A percentile compares a stretch with the other conserved stretches of the same genome.
Conservation (phyloP, 257 asterid genomes). For the Coffea eugenioides region DNA sequence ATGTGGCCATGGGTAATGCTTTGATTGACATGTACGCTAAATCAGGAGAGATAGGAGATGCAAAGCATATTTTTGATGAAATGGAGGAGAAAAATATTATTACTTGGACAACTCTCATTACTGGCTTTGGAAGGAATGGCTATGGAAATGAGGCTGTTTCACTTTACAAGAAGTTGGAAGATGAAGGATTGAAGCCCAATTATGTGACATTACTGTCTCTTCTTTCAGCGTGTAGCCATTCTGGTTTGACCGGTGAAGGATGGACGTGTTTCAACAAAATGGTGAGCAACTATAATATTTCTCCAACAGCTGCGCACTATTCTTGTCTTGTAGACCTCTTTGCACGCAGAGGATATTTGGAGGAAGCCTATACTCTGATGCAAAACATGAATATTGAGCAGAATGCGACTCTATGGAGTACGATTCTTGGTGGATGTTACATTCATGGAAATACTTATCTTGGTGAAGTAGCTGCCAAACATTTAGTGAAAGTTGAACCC, state of each 20-base stretch:
- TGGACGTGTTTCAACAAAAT: slow-evolving; percentile 38
- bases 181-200: slow-evolving; percentile 49
- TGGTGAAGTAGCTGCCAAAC: slow-evolving; percentile 10
- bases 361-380: slow-evolving; percentile 4
- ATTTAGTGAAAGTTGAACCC: slow-evolving; percentile 2
- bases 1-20: slow-evolving; percentile 24
- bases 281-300: slow-evolving; percentile 33
- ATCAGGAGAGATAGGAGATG: slow-evolving; percentile 49
- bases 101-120: slow-evolving; percentile 58
- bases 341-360: slow-evolving; percentile 4
- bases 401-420: neutral
- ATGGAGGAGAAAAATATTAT: slow-evolving; percentile 47
- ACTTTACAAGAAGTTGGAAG: slow-evolving; percentile 41
- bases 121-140: slow-evolving; percentile 51
- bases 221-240: slow-evolving; percentile 60
- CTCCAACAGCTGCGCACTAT: slow-evolving; percentile 3
- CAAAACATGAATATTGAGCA: neutral
- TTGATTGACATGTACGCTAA: slow-evolving; percentile 67
- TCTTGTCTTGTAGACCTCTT: slow-evolving; percentile 10
- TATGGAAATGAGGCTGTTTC: slow-evolving; percentile 41
- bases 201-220: slow-evolving; percentile 37
- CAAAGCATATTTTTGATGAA: slow-evolving; percentile 42
- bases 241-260: slow-evolving; percentile 44
- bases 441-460: neutral
- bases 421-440: slow-evolving; percentile 5